Evolutionary conservation across 345 rosid species (phyloP), one percentile per base, ranked within the genome.

Genomic region (Murraya paniculata): DNA sequence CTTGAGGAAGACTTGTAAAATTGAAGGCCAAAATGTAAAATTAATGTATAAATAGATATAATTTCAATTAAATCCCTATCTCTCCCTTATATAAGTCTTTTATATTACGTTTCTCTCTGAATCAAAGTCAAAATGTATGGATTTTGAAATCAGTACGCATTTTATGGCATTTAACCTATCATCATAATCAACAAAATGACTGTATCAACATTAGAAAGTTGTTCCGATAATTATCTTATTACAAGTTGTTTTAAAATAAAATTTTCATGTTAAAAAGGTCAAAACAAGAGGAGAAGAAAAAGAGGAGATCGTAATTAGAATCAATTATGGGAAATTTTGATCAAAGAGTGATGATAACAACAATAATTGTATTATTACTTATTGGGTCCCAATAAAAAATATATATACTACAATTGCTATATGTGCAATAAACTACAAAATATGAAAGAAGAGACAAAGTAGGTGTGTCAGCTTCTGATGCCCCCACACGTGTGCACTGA

Each of bases 401-500:
- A 45, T 53, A 4, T 4, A 18, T 6, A 53, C 6, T 53, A 5
- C 57, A 53, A 18, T 53, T 18, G 22, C 21, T 18, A 18, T 41
- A 41, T 68, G 72, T 39, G 71, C 56, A 39, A 24, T 36, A 36
- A 21, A 22, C 41, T 64, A 33, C 19, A n/a, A 21, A 1, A 36
- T 36, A 9, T 0, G n/a, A 67, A n/a, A 48, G 10, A 5, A 21
- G 28, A n/a, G 2, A 35, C 53, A n/a, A 48, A 28, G 19, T 7
- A 50, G 4, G 33, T 1, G 4, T 27, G 73, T 50, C 73, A 50
- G 58, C 58, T 50, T 19, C n/a, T 27, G 66, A 50, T 60, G 59
- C 28, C 53, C 72, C 79, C 79, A 75, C 76, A 62, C 79, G 82
- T 75, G 75, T 60, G 79, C 69, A 64, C 50, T 41, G 65, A 48